These are phyloP conservation scores for Begonia peltatifolia DNA, from an alignment of 306 rosid genomes.

Conservation along the genomic window DNA sequence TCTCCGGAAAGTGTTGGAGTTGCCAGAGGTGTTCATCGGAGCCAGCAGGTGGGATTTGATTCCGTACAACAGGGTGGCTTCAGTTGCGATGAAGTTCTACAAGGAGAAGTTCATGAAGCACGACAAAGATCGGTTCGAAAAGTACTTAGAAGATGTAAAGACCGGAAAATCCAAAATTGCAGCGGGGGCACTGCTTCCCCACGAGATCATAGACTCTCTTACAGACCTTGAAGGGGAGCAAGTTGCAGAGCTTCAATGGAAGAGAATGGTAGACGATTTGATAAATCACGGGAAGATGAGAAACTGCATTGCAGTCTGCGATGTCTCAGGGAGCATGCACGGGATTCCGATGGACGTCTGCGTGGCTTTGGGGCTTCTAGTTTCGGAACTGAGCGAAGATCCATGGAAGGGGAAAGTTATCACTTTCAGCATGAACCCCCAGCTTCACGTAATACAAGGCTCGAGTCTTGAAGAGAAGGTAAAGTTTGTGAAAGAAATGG, in stretches of 20 bases:
- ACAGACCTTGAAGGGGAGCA: conserved; percentile 3
- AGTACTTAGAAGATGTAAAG: conserved; percentile 14
- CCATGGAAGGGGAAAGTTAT: conserved; percentile 36
- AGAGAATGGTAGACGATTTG: conserved; percentile 23
- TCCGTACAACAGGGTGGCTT: conserved; percentile 15
- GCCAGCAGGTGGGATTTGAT: conserved; percentile 20
- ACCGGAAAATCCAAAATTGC: conserved; percentile 23
- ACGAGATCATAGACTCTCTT: conserved; percentile 19
- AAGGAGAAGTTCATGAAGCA: conserved; percentile 12
- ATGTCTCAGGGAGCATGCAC: conserved; percentile 18
- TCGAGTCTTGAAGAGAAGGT: conserved; percentile 8
- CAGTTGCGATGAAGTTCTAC: conserved; percentile 26
- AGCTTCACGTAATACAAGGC: conserved; percentile 23
- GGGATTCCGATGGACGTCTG: conserved; percentile 29
- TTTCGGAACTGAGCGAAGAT: conserved; percentile 24
- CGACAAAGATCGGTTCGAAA: conserved; percentile 18
- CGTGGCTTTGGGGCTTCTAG: conserved; percentile 23
- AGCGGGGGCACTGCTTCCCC: conserved; percentile 30
- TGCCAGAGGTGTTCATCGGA: conserved; percentile 63
- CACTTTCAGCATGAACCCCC: conserved; percentile 13
- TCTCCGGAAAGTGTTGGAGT: conserved; percentile 25
- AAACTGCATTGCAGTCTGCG: conserved; percentile 23
- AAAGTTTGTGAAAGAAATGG: conserved; percentile 7
- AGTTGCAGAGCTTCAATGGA: conserved; percentile 28
- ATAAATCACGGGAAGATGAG: conserved; percentile 17